Base-by-base conservation (phyloP, 768 basidiomycete species). In the Tephrocybe sp. region DNA sequence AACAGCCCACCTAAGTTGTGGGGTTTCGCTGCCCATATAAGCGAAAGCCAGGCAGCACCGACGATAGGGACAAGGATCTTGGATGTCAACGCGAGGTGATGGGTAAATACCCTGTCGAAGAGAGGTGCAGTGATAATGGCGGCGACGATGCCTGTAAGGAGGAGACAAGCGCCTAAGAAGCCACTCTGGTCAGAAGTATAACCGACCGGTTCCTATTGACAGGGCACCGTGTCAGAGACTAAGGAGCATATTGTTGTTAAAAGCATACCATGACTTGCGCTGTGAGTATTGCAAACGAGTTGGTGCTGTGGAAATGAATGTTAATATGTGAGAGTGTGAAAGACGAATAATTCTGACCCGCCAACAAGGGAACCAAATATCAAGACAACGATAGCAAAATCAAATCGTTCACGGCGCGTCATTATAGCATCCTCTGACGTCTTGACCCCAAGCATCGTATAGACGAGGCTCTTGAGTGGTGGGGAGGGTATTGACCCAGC, bases 21-120 rank as follows among this genome's bases (percentile, higher is more conserved):
- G 8, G 81, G 83, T 51, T 74, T 79, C 32, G 87, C 89, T 88
- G 85, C 89, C 91, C 90, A 93, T 26, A 93, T 85, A 15, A 93
- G 68, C 4, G 82, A 80, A 12, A 93, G 65, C 89, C 90, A 93
- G 20, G 75, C 73, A 1, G 59, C 73, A 14, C 76, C 84, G 4
- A 88, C 71, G 38, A 85, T 62, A 1, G 90, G 90, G 14, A 84
- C 75, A 9, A 89, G 60, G 0, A 81, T 51, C 49, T 86, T 88
- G 48, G 76, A 58, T 2, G 84, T 80, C 10, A 80, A 55, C 0
- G 82, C 87, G 33, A 91, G 74, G 53, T 81, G 81, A 56, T 85
- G 78, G 9, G 88, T 92, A 54, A 93, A 81, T n/a, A 91, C 81
- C 17, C 90, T 83, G 61, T 93, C 91, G 60, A 91, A 86, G 3